Evolutionary conservation across 2,329 filamentous ascomycete species (phyloP).

Genomic region (Fusarium sp.): DNA sequence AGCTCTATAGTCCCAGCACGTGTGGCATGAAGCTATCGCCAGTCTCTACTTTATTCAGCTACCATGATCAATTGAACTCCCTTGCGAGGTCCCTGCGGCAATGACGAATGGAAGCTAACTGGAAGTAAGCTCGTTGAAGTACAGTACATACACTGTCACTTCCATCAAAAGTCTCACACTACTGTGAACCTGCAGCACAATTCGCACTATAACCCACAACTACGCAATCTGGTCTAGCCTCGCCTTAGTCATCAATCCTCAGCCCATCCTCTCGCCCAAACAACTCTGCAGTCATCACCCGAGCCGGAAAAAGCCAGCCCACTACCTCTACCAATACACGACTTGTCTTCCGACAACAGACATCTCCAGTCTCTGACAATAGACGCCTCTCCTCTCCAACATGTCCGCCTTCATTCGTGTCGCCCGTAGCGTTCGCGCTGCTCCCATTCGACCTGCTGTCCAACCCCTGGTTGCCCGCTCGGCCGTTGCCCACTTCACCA

Average conservation of each 20-base stretch:
- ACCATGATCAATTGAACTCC: not conserved
- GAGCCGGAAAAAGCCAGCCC: conserved; percentile 42
- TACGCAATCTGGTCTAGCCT: conserved; percentile 40
- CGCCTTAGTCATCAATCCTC: conserved; percentile 49
- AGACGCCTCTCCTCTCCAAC: conserved; percentile 57
- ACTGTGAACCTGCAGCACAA: conserved; percentile 22
- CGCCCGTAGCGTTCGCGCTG: conserved; percentile 75
- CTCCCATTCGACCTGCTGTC: conserved; percentile 67
- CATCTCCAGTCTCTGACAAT: conserved; percentile 35
- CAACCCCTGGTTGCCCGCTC: conserved; percentile 65
- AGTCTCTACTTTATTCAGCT: not conserved
- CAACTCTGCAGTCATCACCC: conserved; percentile 48
- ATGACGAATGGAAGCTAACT: conserved; percentile 40
- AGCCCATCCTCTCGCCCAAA: conserved; percentile 46
- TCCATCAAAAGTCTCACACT: not conserved
- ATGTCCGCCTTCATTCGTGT: conserved; percentile 76
- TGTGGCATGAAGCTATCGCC: not conserved
- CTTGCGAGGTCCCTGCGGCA: conserved; percentile 1
- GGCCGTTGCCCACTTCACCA: conserved; percentile 72
- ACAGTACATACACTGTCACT: conserved; percentile 40
- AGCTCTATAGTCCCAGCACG: not conserved
- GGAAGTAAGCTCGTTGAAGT: conserved; percentile 39
- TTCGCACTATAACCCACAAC: conserved; percentile 43
- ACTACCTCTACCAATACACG: conserved; percentile 40
- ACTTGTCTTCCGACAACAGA: conserved; percentile 26